Evolutionary conservation across 2,329 filamentous ascomycete genomes (phyloP).

Genomic region (Fonsecaea erecta): DNA sequence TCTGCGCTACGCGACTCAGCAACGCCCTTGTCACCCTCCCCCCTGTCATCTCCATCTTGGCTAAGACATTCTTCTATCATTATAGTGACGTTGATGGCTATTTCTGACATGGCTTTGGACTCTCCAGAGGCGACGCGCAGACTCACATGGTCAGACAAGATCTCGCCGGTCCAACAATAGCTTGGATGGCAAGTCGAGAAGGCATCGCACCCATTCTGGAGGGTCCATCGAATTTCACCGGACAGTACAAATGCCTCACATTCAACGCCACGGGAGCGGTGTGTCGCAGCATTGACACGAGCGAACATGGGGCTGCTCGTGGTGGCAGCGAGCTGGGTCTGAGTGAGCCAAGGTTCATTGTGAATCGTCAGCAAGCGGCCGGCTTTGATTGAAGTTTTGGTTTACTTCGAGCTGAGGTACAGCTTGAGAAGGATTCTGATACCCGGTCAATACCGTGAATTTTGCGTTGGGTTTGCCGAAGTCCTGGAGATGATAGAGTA

Average conservation of each 20-base stretch:
- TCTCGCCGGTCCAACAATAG: constrained; percentile 34
- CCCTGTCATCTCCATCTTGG: constrained; percentile 41
- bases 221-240: constrained; percentile 29
- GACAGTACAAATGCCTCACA: constrained; percentile 21
- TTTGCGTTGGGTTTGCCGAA: constrained; percentile 28
- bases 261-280: constrained; percentile 22
- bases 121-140: constrained; percentile 53
- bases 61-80: constrained; percentile 46
- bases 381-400: constrained; percentile 25
- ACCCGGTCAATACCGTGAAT: constrained; percentile 12
- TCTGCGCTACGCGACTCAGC: background rate
- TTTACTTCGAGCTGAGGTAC: constrained; percentile 19
- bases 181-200: constrained; percentile 27
- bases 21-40: background rate
- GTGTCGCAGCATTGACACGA: constrained; percentile 21
- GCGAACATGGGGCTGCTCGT: background rate
- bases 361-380: constrained; percentile 22
- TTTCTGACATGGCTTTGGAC: constrained; percentile 53
- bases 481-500: constrained; percentile 29
- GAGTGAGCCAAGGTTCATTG: background rate
- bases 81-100: constrained; percentile 48
- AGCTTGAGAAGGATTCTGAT: constrained; percentile 10
- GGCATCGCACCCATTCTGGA: constrained; percentile 31
- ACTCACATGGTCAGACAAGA: constrained; percentile 40
- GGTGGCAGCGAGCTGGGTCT: constrained; percentile 1